These are phyloP conservation scores for Ophiostoma tasmaniense DNA, from an alignment of 2,329 filamentous ascomycete species.

Conservation along the genomic window DNA sequence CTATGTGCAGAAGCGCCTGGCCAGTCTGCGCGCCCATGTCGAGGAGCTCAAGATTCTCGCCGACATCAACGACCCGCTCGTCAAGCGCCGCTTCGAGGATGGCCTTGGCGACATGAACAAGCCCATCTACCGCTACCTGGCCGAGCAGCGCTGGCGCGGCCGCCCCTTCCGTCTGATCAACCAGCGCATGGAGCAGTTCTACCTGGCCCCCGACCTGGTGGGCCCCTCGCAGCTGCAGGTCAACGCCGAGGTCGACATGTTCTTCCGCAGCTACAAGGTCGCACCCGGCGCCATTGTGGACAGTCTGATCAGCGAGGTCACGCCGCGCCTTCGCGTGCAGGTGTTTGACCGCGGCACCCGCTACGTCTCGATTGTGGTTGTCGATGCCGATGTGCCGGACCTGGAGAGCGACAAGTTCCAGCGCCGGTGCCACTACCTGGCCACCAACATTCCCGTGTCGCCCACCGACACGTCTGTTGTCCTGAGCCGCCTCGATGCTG, in stretches of 20 bases:
- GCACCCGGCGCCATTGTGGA: conserved; percentile 71
- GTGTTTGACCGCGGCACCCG: conserved; percentile 75
- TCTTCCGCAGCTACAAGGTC: conserved; percentile 63
- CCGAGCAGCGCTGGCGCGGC: conserved; percentile 77
- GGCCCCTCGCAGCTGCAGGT: conserved; percentile 60
- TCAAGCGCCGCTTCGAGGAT: conserved; percentile 92
- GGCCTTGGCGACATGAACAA: conserved; percentile 88
- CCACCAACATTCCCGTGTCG: conserved; percentile 51
- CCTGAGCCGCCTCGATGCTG: conserved; percentile 50
- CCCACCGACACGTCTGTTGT: conserved; percentile 52
- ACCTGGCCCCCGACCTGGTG: conserved; percentile 80
- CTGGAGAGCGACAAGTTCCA: conserved; percentile 65
- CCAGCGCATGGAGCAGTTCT: conserved; percentile 81
- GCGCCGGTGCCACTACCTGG: conserved; percentile 80
- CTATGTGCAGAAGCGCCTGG: conserved; percentile 58
- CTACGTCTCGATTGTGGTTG: conserved; percentile 72
- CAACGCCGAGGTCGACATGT: conserved; percentile 69
- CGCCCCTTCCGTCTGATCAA: conserved; percentile 71
- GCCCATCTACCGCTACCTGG: conserved; percentile 87
- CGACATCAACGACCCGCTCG: conserved; percentile 88
- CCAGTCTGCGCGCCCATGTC: conserved; percentile 61
- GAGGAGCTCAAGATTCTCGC: conserved; percentile 79
- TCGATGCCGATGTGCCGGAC: conserved; percentile 87
- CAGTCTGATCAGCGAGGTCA: conserved; percentile 61
- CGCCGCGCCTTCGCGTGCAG: conserved; percentile 73